Evolutionary conservation across 2,329 filamentous ascomycete genomes (phyloP).

Genomic region (Hymenotorrendiella dingleyae): DNA sequence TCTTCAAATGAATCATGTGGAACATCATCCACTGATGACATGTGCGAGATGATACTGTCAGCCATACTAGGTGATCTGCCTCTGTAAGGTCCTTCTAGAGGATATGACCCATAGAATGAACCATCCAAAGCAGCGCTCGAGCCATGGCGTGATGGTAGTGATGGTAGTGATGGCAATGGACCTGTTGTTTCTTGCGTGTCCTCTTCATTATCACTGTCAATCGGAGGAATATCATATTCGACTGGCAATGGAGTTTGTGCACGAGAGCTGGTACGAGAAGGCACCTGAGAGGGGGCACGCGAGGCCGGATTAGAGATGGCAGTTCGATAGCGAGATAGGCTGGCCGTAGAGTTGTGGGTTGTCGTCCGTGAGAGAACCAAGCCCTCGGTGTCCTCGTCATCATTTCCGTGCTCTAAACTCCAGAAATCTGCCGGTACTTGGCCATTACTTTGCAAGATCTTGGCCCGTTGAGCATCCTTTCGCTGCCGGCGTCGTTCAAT

Average conservation of each 20-base stretch:
- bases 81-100: conserved; percentile 50
- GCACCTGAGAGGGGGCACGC: conserved; percentile 22
- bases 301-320: conserved; percentile 27
- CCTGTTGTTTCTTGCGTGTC: conserved; percentile 45
- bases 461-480: conserved; percentile 52
- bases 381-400: conserved; percentile 38
- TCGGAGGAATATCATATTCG: conserved; percentile 32
- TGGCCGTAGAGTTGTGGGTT: conserved; percentile 25
- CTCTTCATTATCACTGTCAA: conserved; percentile 45
- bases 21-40: conserved; percentile 59
- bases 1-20: conserved; percentile 68
- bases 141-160: conserved; percentile 40
- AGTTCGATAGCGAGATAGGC: conserved; percentile 14
- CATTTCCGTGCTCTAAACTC: conserved; percentile 76
- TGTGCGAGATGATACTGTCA: conserved; percentile 67
- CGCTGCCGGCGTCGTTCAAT: conserved; percentile 53
- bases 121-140: conserved; percentile 59
- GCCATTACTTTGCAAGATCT: conserved; percentile 43
- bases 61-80: conserved; percentile 74
- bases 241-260: conserved; percentile 32
- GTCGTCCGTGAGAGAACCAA: conserved; percentile 27
- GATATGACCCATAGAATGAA: conserved; percentile 69
- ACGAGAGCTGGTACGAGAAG: conserved; percentile 26
- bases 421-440: conserved; percentile 58
- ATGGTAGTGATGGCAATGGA: conserved; percentile 38